Evolutionary conservation across 2,329 filamentous ascomycete genomes (phyloP).

Genomic region (Diaporthe sp.): DNA sequence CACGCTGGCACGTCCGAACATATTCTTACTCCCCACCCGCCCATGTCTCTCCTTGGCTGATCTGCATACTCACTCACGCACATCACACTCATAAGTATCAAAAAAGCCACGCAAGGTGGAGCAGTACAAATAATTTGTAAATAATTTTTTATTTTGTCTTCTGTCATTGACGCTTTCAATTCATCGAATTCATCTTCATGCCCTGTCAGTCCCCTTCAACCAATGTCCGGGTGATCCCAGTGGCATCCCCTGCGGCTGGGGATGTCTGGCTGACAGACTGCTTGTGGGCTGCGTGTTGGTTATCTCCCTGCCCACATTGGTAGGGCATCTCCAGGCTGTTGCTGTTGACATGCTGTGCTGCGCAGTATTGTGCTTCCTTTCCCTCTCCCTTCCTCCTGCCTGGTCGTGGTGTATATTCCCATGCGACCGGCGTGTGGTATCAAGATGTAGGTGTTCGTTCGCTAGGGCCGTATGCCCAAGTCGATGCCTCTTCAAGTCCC

Average conservation of each 20-base stretch:
- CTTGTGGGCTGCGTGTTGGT: neutral
- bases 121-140: neutral
- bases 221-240: neutral
- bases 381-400: neutral
- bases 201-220: neutral
- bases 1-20: too few species aligned
- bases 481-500: neutral
- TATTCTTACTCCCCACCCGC: too few species aligned
- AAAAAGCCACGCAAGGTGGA: too few species aligned
- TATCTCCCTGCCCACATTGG: neutral
- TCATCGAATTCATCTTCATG: constrained; percentile 23
- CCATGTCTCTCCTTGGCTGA: too few species aligned
- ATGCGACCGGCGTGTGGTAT: neutral
- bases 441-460: neutral
- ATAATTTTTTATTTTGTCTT: neutral
- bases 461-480: neutral
- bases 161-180: constrained; percentile 26
- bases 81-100: neutral
- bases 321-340: neutral
- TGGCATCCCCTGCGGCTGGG: too few species aligned
- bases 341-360: constrained; percentile 1
- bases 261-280: neutral
- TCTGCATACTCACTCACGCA: too few species aligned
- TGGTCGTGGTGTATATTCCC: neutral
- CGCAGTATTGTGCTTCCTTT: neutral